Evolutionary conservation across 805 yeast genomes (phyloP), one percentile per base, ranked within the genome.

Genomic region (Candida sonorensis): DNA sequence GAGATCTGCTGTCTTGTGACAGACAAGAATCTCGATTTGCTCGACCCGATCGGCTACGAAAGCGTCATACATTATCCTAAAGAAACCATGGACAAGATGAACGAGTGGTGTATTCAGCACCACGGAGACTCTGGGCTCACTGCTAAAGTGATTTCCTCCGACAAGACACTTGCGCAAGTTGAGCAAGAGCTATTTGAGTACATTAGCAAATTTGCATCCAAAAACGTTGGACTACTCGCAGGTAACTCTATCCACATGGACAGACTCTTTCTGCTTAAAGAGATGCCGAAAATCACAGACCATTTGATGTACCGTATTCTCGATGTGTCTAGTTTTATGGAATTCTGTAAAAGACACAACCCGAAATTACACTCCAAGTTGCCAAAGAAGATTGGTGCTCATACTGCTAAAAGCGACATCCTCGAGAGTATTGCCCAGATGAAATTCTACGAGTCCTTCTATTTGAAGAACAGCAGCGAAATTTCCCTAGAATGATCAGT

Each of bases 171-270:
- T 28, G 63, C 56, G 21, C 63, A 69, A 21, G 97, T 85, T 1
- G 81, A 86, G 42, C 36, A 46, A 0, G 90, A 82, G 41, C 58
- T 92, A 31, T 53, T 78, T 31, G 64, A 48, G 5, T 90, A 85
- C 48, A 59, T 92, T 31, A 52, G 66, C 43, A 62, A 62, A 41
- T 72, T 66, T 44, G 66, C 83, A 8, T 72, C 73, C 3, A 61
- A 63, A 9, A 63, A 75, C 2, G 59, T 63, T 13, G 97, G 87
- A 2, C 59, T 92, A 0, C 57, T 92, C 34, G 95, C 94, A 0
- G 99, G 99, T 2, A 92, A 90, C 46, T 72, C 95, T 0, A 78
- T 92, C 13, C 97, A 92, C 55, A 79, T 85, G 78, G 99, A 92
- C 55, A 72, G 86, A 37, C 67, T 81, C 31, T 92, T 90, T 57